Base-by-base conservation (phyloP, 2,329 filamentous ascomycete genomes). In the Apiospora phragmitis region DNA sequence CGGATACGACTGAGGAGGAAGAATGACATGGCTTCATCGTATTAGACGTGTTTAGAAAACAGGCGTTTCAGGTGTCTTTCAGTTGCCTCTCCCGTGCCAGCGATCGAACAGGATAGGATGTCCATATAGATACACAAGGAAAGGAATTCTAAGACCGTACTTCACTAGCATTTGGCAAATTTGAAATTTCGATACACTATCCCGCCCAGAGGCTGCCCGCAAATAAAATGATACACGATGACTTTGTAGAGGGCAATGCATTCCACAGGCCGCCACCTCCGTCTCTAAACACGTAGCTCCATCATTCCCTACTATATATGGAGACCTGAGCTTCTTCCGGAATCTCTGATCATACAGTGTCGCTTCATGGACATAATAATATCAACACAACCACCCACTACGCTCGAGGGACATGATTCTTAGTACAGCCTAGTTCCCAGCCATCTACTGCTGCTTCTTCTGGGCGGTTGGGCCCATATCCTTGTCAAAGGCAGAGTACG, bases 401-500 rank as follows among this genome's bases (percentile, higher is more conserved):
- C 32, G 18, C 16, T n/a, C 11, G 7, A 62, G 32, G 32, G 18
- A 38, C 18, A 32, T n/a, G 43, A 47, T n/a, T 29, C 8, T 38
- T 62, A 12, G 32, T n/a, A 38, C 18, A 43, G 9, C 65, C 8
- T 18, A 7, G n/a, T 26, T 14, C 38, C 12, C 16, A 32, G 6
- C 2, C 11, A n/a, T 42, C 41, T 70, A 83, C 76, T 87, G 88
- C 82, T 91, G 87, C 85, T 94, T 97, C 89, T 95, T 97, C 83
- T 97, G 93, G 42, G 92, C 92, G 47, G 90, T 86, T n/a, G 94
- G 93, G 0, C 94, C 94, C 86, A 94, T 97, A 76, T 98, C 95
- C 86, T 97, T 98, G 80, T 97, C 95, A 80, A 98, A 99, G 1
- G 96, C 94, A 73, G 93, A 94, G 81, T 98, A 98, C 0, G 94